These are phyloP conservation scores for Colletotrichum tofieldiae DNA, from an alignment of 2,329 filamentous ascomycete genomes.

Conservation along the genomic window DNA sequence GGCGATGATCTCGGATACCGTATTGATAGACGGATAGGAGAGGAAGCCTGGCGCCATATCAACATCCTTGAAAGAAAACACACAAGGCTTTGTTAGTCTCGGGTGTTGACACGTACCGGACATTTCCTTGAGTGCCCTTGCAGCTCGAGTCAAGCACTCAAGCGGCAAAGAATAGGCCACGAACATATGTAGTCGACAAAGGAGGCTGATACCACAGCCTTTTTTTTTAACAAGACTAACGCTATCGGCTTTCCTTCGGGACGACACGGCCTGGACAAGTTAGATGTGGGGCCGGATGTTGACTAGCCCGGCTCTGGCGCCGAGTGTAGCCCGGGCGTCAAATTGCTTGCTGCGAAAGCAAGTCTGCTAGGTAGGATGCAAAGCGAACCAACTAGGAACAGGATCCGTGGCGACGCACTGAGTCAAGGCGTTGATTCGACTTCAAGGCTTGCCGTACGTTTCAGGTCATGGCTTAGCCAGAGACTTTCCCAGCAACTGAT, in stretches of 20 bases:
- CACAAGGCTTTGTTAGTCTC: neutral
- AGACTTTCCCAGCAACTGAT: neutral
- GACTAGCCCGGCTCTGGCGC: conserved; percentile 6
- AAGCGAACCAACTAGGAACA: neutral
- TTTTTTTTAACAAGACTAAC: neutral
- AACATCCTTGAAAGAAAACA: neutral
- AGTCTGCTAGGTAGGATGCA: neutral
- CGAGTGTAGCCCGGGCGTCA: conserved; percentile 1
- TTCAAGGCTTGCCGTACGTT: conserved; percentile 20
- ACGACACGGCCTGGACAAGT: neutral
- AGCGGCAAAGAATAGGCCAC: too few species aligned
- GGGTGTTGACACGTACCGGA: neutral
- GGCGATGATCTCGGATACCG: too few species aligned
- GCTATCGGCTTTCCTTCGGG: neutral
- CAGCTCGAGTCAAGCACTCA: neutral
- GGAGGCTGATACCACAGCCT: neutral
- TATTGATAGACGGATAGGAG: too few species aligned
- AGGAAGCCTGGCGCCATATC: too few species aligned
- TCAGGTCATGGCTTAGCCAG: conserved; percentile 6
- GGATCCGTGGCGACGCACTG: conserved; percentile 10
- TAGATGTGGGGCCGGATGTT: conserved; percentile 5
- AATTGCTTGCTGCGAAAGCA: conserved; percentile 2
- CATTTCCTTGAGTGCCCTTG: neutral
- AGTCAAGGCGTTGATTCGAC: conserved; percentile 30
- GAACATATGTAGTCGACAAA: too few species aligned